These are phyloP conservation scores for Epichloe baconii DNA, from an alignment of 2,329 filamentous ascomycete species.

Conservation along the genomic window DNA sequence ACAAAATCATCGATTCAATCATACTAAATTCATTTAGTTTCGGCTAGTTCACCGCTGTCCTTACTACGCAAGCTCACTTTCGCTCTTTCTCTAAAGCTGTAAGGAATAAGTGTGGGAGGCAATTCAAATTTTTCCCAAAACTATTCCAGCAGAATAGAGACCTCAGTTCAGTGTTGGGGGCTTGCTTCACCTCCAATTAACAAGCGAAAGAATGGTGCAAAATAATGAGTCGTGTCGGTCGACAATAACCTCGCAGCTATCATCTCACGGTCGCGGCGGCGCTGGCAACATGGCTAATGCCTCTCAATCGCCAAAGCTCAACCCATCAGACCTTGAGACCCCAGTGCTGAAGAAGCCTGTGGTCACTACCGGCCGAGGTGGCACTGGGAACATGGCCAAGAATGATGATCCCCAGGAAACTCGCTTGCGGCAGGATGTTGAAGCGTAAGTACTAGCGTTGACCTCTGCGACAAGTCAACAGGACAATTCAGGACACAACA, in stretches of 20 bases:
- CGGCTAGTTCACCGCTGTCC: no score
- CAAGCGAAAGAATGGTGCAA: slow-evolving; percentile 1
- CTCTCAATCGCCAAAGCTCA: slow-evolving; percentile 36
- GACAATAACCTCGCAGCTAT: slow-evolving; percentile 22
- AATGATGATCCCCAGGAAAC: slow-evolving; percentile 61
- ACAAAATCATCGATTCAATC: no score
- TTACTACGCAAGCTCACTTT: no score
- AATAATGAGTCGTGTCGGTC: not conserved
- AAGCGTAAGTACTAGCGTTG: slow-evolving; percentile 36
- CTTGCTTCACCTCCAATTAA: not conserved
- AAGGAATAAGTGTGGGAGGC: no score
- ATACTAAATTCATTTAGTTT: no score
- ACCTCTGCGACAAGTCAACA: no score
- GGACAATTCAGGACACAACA: not conserved
- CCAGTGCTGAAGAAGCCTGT: slow-evolving; percentile 72
- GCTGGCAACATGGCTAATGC: slow-evolving; percentile 59
- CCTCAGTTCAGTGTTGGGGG: not conserved
- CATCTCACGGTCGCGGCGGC: slow-evolving; percentile 65
- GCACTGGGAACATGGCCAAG: slow-evolving; percentile 73
- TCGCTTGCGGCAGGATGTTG: slow-evolving; percentile 71
- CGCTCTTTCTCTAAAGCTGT: no score
- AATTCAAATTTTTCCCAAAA: no score
- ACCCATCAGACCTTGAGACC: slow-evolving; percentile 58
- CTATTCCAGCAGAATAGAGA: no score
- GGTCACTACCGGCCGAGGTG: slow-evolving; percentile 82